phyloP scores from a whole-genome alignment of 495 filamentous ascomycete genomes.

The Terfezia boudieri region DNA sequence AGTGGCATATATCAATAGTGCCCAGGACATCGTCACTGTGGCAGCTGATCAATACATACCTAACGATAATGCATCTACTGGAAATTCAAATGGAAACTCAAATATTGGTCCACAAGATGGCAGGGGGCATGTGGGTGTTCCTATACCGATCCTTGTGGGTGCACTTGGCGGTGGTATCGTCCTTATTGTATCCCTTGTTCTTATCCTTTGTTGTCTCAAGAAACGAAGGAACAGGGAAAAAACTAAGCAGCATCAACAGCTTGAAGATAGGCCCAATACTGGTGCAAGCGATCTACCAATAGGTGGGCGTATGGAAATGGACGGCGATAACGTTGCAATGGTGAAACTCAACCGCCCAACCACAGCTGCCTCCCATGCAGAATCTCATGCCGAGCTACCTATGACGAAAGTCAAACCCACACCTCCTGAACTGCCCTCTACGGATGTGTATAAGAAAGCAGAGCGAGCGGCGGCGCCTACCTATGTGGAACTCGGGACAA shows the following conservation, averaged over 20 bases:
- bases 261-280: not conserved
- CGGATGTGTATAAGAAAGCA: not conserved
- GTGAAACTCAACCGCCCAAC: not conserved
- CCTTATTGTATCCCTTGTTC: not conserved
- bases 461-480: not conserved
- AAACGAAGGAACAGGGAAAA: not conserved
- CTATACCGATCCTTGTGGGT: not conserved
- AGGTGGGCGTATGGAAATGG: not conserved
- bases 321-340: not conserved
- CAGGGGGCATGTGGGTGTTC: not conserved
- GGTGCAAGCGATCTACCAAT: not conserved
- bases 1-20: constrained; percentile 4
- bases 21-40: constrained; percentile 3
- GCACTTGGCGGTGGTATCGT: not conserved
- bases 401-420: not conserved
- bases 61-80: not conserved
- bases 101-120: not conserved
- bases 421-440: not conserved
- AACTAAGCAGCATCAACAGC: not conserved
- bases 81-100: not conserved
- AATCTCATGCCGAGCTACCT: too few species aligned
- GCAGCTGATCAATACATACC: not conserved
- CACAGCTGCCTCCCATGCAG: not conserved
- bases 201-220: not conserved
- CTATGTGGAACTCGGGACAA: too few species aligned